Conservation (phyloP, 2,329 filamentous ascomycete species). For the Fusarium camptoceras region DNA sequence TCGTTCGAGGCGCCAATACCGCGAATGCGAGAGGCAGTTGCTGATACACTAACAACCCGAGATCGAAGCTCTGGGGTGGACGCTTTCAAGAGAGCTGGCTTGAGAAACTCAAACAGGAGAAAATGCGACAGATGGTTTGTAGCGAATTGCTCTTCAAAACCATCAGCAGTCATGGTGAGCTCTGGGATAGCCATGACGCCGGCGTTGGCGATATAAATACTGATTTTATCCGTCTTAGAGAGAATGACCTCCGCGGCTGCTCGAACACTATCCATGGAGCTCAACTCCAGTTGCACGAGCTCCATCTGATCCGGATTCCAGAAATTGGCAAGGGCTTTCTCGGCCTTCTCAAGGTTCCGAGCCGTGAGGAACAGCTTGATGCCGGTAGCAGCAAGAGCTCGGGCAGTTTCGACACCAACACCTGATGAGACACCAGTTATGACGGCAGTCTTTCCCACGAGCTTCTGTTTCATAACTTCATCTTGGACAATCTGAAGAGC, state of each 20-base stretch:
- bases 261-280: slow-evolving; percentile 24
- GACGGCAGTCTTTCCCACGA: slow-evolving; percentile 2
- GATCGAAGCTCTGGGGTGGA: slow-evolving; percentile 6
- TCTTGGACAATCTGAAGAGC: slow-evolving; percentile 9
- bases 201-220: slow-evolving; percentile 38
- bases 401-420: slow-evolving; percentile 58
- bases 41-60: slow-evolving; percentile 3
- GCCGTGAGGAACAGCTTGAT: slow-evolving; percentile 40
- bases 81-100: not conserved
- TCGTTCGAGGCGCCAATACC: slow-evolving; percentile 4
- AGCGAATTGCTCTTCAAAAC: slow-evolving; percentile 33
- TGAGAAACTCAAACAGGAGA: slow-evolving; percentile 24
- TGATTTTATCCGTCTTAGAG: slow-evolving; percentile 1
- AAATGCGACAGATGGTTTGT: slow-evolving; percentile 39
- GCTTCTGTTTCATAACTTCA: not conserved
- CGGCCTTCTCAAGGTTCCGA: slow-evolving; percentile 37
- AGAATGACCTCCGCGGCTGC: not conserved
- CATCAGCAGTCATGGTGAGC: slow-evolving; percentile 18
- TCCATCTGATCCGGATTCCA: slow-evolving; percentile 29
- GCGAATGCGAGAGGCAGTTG: slow-evolving; percentile 15
- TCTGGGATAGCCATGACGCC: slow-evolving; percentile 33
- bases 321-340: slow-evolving; percentile 16
- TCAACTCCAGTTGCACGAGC: slow-evolving; percentile 41
- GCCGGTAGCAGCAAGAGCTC: slow-evolving; percentile 56
- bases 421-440: slow-evolving; percentile 52